These are phyloP conservation scores for Xylariaceae sp. DNA, from an alignment of 2,329 filamentous ascomycete species.

Conservation along the genomic window DNA sequence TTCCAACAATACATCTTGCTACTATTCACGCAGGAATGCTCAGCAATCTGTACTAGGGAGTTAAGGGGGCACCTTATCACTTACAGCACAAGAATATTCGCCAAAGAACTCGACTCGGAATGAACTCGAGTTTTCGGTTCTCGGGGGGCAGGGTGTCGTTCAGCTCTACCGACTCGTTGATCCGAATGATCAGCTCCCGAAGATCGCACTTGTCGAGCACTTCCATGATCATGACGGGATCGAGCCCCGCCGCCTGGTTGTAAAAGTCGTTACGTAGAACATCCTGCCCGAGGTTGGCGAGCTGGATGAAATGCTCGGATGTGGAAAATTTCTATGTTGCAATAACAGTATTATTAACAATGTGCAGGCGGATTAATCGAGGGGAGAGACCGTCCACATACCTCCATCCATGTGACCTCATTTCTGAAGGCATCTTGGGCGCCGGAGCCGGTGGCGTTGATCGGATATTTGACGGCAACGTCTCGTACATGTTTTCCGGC, in stretches of 20 bases:
- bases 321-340: background rate
- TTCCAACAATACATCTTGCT: constrained; percentile 3
- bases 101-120: constrained; percentile 17
- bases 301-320: constrained; percentile 8
- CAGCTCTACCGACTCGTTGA: background rate
- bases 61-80: background rate
- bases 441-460: background rate
- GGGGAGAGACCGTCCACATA: background rate
- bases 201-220: constrained; percentile 1
- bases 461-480: constrained; percentile 6
- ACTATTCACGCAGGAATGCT: constrained; percentile 1
- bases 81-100: constrained; percentile 19
- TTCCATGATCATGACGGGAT: constrained; percentile 14
- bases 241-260: background rate
- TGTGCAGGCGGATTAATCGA: background rate
- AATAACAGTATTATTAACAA: background rate
- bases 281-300: background rate
- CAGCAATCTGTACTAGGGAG: background rate
- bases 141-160: background rate
- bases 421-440: background rate
- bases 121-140: background rate
- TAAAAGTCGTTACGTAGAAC: background rate
- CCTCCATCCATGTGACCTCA: background rate
- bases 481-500: background rate
- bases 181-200: background rate